Base-by-base conservation (phyloP, 495 filamentous ascomycete species). In the Neurospora sp. region DNA sequence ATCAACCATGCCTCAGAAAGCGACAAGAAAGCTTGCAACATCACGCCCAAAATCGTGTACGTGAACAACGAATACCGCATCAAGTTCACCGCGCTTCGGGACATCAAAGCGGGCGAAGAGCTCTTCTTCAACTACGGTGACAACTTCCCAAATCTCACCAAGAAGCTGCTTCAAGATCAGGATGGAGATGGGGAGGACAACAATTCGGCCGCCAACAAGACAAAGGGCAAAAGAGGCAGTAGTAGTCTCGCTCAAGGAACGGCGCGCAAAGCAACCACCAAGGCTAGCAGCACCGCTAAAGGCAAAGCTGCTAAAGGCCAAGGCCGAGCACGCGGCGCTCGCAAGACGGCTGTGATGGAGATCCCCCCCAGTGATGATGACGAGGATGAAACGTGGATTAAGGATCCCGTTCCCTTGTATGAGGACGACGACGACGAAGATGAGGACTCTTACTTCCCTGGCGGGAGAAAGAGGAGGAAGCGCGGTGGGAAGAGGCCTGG, bases 51-150 rank as follows among this genome's bases (percentile, higher is more conserved):
- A 70, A 87, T 92, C 38, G 77, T 89, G 14, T 85, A 91, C 70
- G 90, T 90, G 18, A 91, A 92, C 73, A 86, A 87, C 31, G 88
- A 89, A 62, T 88, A 87, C 72, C 86, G 92, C 16, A 93, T 94
- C 77, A 90, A 88, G 39, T 90, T 94, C 78, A 86, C 84, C 70
- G 90, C 91, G 0, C 79, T 85, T 23, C 79, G 87, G 8, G 85
- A 90, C 20, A 87, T 93, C 62, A 84, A 84, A 44, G 82, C 84
- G 1, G 91, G 91, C 18, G 87, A 91, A 42, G 92, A 94, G 77
- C 79, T 94, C 6, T 91, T 92, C 76, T 93, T 93, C 77, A 85
- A 92, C 80, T 93, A 93, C 76, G 86, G 86, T 49, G 88, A 86
- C 75, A 84, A 84, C 37, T 84, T 85, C 76, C 85, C 84, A 38